Evolutionary conservation across 1,284 basidiomycete species (phyloP).

Genomic region (Rhodotorula glutinis): DNA sequence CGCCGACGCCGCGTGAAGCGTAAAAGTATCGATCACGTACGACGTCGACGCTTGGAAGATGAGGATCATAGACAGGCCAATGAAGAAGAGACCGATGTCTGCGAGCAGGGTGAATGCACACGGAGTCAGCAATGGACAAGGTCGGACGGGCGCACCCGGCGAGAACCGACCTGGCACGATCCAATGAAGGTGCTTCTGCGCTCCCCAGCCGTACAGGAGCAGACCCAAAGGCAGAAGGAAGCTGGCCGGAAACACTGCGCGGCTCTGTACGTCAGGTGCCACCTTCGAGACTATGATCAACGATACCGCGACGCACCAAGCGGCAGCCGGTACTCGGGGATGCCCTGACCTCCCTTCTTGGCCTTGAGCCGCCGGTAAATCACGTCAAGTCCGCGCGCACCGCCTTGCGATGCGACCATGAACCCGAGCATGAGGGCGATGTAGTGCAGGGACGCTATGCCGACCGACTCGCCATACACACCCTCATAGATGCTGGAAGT

Average conservation of each 20-base stretch:
- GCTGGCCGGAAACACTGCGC: constrained; percentile 58
- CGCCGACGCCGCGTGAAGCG: constrained; percentile 46
- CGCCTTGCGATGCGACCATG: constrained; percentile 49
- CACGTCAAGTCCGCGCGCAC: constrained; percentile 57
- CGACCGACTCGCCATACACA: constrained; percentile 52
- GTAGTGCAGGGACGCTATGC: constrained; percentile 63
- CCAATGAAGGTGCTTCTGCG: constrained; percentile 60
- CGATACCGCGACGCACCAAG: constrained; percentile 27
- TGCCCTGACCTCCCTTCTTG: constrained; percentile 57
- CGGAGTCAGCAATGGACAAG: too few relatives aligned
- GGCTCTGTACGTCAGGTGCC: constrained; percentile 10
- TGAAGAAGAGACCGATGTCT: constrained; percentile 28
- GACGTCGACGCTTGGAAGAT: constrained; percentile 28
- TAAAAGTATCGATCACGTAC: constrained; percentile 42
- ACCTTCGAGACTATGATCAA: constrained; percentile 24
- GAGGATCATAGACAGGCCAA: constrained; percentile 26
- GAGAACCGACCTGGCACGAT: constrained; percentile 47
- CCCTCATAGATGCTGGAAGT: constrained; percentile 56
- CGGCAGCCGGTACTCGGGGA: constrained; percentile 60
- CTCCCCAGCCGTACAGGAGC: constrained; percentile 65
- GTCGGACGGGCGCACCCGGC: too few relatives aligned
- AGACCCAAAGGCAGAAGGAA: constrained; percentile 59
- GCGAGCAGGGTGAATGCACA: not conserved
- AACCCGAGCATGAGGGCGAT: constrained; percentile 51
- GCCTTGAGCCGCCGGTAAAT: constrained; percentile 57